Evolutionary conservation across 2,329 filamentous ascomycete species (phyloP).

Genomic region (Coniochaeta sp.): DNA sequence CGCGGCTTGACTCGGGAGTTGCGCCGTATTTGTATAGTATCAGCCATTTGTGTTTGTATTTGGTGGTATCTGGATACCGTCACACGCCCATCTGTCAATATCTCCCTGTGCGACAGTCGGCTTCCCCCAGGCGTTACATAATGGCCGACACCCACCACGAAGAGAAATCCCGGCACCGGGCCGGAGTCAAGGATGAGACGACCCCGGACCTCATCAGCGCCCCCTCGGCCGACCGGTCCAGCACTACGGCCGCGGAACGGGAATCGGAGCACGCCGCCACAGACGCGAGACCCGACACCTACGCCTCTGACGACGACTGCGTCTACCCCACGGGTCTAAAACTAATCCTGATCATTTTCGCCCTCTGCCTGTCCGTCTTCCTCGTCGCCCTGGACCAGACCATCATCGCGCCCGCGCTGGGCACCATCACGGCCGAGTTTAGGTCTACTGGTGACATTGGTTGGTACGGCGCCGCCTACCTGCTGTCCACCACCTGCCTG

Average conservation of each 20-base stretch:
- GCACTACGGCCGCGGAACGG: slow-evolving; percentile 1
- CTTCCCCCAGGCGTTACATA: neutral
- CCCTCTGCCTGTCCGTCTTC: slow-evolving; percentile 39
- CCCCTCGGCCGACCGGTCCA: neutral
- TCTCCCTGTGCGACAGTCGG: no score
- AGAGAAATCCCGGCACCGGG: neutral
- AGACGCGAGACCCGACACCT: neutral
- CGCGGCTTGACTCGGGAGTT: no score
- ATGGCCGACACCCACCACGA: neutral
- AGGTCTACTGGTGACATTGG: slow-evolving; percentile 39
- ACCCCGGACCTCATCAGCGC: neutral
- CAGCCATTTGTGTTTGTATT: no score
- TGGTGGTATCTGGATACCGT: no score
- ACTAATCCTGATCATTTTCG: slow-evolving; percentile 32
- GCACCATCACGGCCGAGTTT: slow-evolving; percentile 41
- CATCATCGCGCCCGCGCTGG: slow-evolving; percentile 44
- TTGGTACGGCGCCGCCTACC: slow-evolving; percentile 44
- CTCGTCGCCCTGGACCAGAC: slow-evolving; percentile 45
- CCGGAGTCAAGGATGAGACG: neutral
- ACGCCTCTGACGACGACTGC: slow-evolving; percentile 9
- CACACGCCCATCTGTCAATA: no score
- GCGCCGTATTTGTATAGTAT: no score
- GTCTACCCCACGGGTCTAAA: slow-evolving; percentile 32
- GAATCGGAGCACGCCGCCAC: neutral
- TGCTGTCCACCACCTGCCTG: slow-evolving; percentile 41